These are phyloP conservation scores for Microdochium nivale DNA, from an alignment of 2,329 filamentous ascomycete species.

Conservation along the genomic window DNA sequence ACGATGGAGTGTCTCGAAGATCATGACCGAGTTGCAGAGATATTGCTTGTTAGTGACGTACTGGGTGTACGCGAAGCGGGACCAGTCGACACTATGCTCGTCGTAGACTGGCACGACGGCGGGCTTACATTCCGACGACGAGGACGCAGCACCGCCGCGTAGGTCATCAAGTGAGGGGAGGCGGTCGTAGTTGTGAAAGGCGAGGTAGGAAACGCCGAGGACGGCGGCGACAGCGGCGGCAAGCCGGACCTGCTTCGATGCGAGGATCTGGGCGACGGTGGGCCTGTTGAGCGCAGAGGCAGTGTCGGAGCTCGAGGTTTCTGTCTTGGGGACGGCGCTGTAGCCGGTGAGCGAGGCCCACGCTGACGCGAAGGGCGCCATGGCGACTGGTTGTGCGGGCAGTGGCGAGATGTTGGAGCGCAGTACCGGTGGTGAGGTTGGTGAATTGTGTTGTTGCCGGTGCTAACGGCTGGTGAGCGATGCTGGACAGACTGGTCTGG, in stretches of 20 bases:
- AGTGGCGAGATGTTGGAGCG: no score
- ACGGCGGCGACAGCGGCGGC: constrained; percentile 12
- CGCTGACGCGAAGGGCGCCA: constrained; percentile 19
- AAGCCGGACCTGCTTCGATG: constrained; percentile 24
- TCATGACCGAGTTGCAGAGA: constrained; percentile 41
- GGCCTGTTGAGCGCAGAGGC: constrained; percentile 19
- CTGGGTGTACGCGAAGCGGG: constrained; percentile 36
- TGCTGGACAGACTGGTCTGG: no score
- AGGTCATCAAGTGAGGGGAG: constrained; percentile 17
- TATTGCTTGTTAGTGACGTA: constrained; percentile 39
- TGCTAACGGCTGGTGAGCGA: no score
- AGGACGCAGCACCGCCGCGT: constrained; percentile 7
- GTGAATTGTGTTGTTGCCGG: no score
- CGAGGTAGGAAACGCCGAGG: constrained; percentile 16
- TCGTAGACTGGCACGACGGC: constrained; percentile 13
- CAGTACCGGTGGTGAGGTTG: no score
- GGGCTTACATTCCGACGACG: constrained; percentile 12
- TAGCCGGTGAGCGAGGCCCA: constrained; percentile 16
- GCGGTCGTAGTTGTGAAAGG: constrained; percentile 19
- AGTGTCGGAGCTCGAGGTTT: constrained; percentile 9
- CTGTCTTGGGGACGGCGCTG: constrained; percentile 11
- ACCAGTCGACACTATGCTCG: constrained; percentile 27
- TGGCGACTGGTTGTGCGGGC: constrained; percentile 8
- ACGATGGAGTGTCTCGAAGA: constrained; percentile 33
- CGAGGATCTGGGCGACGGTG: constrained; percentile 24